These are phyloP conservation scores for Phoma herbarum DNA, from an alignment of 2,329 filamentous ascomycete species.

Conservation along the genomic window DNA sequence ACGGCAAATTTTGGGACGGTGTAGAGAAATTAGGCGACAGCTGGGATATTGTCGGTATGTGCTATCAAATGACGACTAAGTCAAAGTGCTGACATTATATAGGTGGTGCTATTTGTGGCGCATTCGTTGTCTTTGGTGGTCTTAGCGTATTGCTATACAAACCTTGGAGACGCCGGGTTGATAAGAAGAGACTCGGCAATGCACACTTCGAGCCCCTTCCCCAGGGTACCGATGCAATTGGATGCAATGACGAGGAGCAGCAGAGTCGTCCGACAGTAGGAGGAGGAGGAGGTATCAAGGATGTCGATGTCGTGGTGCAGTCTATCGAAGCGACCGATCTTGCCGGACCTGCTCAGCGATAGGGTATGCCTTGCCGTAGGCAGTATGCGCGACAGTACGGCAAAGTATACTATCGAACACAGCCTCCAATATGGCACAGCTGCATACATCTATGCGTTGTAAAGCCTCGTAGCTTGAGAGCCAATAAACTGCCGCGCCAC, in stretches of 20 bases:
- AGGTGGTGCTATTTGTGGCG: slow-evolving; percentile 79
- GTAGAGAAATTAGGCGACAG: slow-evolving; percentile 64
- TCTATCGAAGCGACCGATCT: slow-evolving; percentile 29
- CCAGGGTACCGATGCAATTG: slow-evolving; percentile 15
- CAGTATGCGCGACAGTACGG: not conserved
- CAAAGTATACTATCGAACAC: not conserved
- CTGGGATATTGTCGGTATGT: slow-evolving; percentile 50
- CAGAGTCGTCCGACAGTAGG: not conserved
- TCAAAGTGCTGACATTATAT: slow-evolving; percentile 5
- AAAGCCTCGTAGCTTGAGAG: not conserved
- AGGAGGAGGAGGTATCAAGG: slow-evolving; percentile 18
- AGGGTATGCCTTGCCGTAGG: not conserved
- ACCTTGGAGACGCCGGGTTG: slow-evolving; percentile 76
- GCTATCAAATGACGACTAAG: slow-evolving; percentile 49
- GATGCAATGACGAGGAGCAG: slow-evolving; percentile 23
- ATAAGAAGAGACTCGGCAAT: slow-evolving; percentile 46
- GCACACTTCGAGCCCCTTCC: slow-evolving; percentile 43
- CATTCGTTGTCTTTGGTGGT: slow-evolving; percentile 80
- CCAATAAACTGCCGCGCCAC: slow-evolving; percentile 1
- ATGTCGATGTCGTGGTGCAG: slow-evolving; percentile 25
- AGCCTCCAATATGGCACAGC: slow-evolving; percentile 1
- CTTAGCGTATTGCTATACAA: slow-evolving; percentile 78
- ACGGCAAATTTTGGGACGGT: slow-evolving; percentile 89
- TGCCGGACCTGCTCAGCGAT: slow-evolving; percentile 25
- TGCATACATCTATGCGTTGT: not conserved